phyloP scores from a whole-genome alignment of 352 stramenopile genomes.

The Hyaloperonospora brassicae region DNA sequence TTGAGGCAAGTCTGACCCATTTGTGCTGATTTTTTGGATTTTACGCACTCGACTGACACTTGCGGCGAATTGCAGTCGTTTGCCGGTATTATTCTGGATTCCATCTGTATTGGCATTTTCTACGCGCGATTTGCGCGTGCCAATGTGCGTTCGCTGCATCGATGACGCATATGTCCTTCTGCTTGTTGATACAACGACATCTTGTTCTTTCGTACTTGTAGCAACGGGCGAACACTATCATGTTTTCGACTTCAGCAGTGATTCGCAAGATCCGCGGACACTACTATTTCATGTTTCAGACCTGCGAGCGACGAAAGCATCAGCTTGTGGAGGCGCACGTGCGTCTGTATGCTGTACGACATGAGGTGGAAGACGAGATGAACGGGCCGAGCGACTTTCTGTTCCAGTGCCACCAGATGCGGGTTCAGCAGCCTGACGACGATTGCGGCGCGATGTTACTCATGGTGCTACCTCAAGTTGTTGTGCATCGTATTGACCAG shows the following conservation, averaged over 20 bases:
- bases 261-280: slow-evolving; percentile 86
- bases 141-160: slow-evolving; percentile 35
- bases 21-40: background rate
- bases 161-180: background rate
- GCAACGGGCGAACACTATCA: slow-evolving; percentile 81
- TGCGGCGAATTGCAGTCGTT: slow-evolving; percentile 46
- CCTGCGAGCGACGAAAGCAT: slow-evolving; percentile 84
- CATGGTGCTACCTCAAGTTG: slow-evolving; percentile 72
- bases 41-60: slow-evolving; percentile 1
- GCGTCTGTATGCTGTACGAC: slow-evolving; percentile 72
- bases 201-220: slow-evolving; percentile 13
- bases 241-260: slow-evolving; percentile 78
- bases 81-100: slow-evolving; percentile 79
- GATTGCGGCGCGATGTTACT: slow-evolving; percentile 72
- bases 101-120: slow-evolving; percentile 84
- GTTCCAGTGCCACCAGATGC: slow-evolving; percentile 82
- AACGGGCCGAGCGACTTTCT: slow-evolving; percentile 38
- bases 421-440: slow-evolving; percentile 84
- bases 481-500: slow-evolving; percentile 81
- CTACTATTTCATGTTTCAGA: slow-evolving; percentile 89
- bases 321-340: slow-evolving; percentile 84
- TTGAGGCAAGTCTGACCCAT: slow-evolving; percentile 39
- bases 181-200: background rate
- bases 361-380: slow-evolving; percentile 43
- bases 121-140: slow-evolving; percentile 75